Conservation (phyloP, 345 rosid genomes). For the Hevea brasiliensis region DNA sequence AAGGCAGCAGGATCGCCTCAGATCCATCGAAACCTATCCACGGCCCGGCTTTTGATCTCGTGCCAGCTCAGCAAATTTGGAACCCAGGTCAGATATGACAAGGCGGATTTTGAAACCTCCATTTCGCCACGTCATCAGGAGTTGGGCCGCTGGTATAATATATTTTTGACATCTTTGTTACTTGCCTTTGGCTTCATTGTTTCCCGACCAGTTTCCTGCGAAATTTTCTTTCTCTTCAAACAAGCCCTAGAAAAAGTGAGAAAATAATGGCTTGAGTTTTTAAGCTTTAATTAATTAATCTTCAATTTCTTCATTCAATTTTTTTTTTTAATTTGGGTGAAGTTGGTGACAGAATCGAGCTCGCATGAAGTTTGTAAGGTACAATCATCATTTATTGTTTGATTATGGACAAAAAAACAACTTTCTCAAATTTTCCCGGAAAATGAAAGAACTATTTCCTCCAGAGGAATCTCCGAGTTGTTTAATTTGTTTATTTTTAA, state of each 20-base stretch:
- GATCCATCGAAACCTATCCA: conserved; percentile 16
- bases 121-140: conserved; percentile 25
- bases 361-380: conserved; percentile 8
- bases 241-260: conserved; percentile 1
- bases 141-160: not conserved
- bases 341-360: not conserved
- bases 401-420: not conserved
- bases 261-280: not conserved
- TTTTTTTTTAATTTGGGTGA: not conserved
- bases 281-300: too few species aligned
- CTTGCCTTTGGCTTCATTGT: not conserved
- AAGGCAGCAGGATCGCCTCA: conserved; percentile 12
- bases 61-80: conserved; percentile 13
- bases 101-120: conserved; percentile 8
- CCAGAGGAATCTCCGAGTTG: not conserved
- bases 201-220: conserved; percentile 28
- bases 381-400: not conserved
- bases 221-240: not conserved
- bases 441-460: not conserved
- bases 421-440: not conserved
- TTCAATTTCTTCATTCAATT: too few species aligned
- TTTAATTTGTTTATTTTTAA: too few species aligned
- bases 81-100: conserved; percentile 16
- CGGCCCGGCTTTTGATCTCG: conserved; percentile 37
- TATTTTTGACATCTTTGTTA: not conserved